Base-by-base conservation (phyloP, 2,329 filamentous ascomycete genomes). In the Cladophialophora yegresii region DNA sequence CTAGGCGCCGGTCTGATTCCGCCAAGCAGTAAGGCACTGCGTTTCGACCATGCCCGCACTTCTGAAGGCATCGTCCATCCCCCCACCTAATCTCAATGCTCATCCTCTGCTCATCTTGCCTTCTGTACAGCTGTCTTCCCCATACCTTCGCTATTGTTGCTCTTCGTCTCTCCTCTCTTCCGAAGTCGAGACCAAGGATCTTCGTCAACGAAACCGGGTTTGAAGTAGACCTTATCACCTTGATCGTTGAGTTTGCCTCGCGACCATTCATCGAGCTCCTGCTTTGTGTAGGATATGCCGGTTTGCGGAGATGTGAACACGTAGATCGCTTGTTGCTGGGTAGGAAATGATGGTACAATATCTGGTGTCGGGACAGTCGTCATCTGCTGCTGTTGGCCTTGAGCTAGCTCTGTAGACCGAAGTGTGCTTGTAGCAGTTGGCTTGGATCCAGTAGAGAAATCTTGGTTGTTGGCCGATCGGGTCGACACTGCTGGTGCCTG, bases 221-320 rank as follows among this genome's bases (percentile, higher is more conserved):
- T 66, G 62, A 73, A 73, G 64, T 64, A 71, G 9, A 71, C 68
- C 20, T 47, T 68, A 55, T 71, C 70, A 6, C 70, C 71, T 23
- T 64, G 65, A 20, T 58, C 64, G 26, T 71, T 69, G 45, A 69
- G 54, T 58, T 66, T 54, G 33, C 67, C 67, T 6, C 43, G 43
- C 3, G 61, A 57, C 61, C 55, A 67, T 53, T 58, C 64, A 2
- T 65, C 47, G 5, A 69, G 59, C 8, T 67, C 63, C 16, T 56
- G 30, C 8, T 50, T 49, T 16, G 62, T 67, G 54, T 58, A 67
- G 33, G 56, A 63, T 9, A 56, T 68, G n/a, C 64, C 64, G 32
- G 54, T 67, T 22, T 47, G 32, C 12, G 62, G 61, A 33, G 55
- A 58, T 1, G 56, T 55, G 47, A 66, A 70, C 9, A 40, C 40